A percentile compares a stretch with the other conserved stretches of the same genome.
phyloP scores from a whole-genome alignment of 192 early-diverging fungal genomes.

The Funneliformis geosporum region DNA sequence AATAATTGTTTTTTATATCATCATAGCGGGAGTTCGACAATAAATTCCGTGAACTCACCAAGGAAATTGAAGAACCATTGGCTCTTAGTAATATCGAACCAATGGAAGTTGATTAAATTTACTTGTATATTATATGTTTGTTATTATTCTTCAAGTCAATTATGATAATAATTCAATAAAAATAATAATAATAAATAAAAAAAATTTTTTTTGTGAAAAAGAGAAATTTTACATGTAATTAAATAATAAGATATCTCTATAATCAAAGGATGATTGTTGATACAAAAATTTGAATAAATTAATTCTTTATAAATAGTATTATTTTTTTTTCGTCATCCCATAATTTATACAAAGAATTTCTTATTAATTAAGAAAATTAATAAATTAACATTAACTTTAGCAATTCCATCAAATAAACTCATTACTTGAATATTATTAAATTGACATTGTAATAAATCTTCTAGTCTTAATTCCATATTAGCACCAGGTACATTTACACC shows the following conservation, averaged over 20 bases:
- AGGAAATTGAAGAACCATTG: not conserved
- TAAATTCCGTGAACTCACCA: not conserved
- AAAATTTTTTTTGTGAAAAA: too few relatives aligned
- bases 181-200: too few relatives aligned
- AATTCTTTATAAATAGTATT: too few relatives aligned
- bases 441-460: conserved; percentile 92
- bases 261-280: too few relatives aligned
- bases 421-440: conserved; percentile 92
- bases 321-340: too few relatives aligned
- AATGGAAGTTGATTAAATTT: not conserved
- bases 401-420: conserved; percentile 87
- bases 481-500: conserved; percentile 67
- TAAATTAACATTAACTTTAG: conserved; percentile 95
- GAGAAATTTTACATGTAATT: too few relatives aligned
- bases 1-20: not conserved
- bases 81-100: not conserved
- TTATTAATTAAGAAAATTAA: conserved; percentile 97
- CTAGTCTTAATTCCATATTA: conserved; percentile 81
- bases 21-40: not conserved
- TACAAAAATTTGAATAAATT: too few relatives aligned
- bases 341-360: conserved; percentile 62
- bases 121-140: not conserved
- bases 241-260: too few relatives aligned
- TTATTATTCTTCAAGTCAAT: too few relatives aligned
- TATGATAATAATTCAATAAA: too few relatives aligned